A percentile compares a stretch with the other conserved stretches of the same genome.
Conservation (phyloP, 2,329 filamentous ascomycete species). For the Lachnellula occidentalis region DNA sequence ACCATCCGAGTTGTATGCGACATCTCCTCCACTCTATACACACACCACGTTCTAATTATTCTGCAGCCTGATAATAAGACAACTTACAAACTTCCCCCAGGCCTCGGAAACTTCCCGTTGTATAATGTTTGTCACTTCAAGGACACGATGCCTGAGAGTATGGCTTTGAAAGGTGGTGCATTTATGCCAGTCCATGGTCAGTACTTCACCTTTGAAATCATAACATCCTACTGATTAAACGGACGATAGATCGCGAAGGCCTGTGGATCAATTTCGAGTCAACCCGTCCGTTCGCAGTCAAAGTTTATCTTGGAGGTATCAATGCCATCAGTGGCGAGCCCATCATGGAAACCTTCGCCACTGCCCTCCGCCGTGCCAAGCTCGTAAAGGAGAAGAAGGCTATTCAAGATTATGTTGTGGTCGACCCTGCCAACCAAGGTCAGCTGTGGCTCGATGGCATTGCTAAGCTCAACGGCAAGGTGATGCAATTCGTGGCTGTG, state of each 20-base stretch:
- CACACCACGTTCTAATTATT: no score
- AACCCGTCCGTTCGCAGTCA: constrained; percentile 34
- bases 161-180: constrained; percentile 5
- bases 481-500: constrained; percentile 10
- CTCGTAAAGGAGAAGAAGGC: background rate
- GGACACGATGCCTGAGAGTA: no score
- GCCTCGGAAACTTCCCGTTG: no score
- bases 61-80: no score
- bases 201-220: constrained; percentile 23
- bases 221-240: no score
- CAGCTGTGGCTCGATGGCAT: constrained; percentile 16
- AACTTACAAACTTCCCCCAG: no score
- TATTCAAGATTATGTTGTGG: constrained; percentile 39
- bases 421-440: background rate
- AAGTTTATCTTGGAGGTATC: constrained; percentile 36
- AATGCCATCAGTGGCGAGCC: constrained; percentile 36
- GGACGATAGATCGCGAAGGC: constrained; percentile 36
- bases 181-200: constrained; percentile 34
- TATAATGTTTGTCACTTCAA: no score
- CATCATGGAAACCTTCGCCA: constrained; percentile 19
- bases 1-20: no score
- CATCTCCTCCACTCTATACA: no score
- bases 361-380: constrained; percentile 2
- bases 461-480: constrained; percentile 8
- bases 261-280: constrained; percentile 40